A percentile compares a stretch with the other conserved stretches of the same genome.
These are phyloP conservation scores for Yarrowia osloensis DNA, from an alignment of 805 yeast species.

Conservation along the genomic window DNA sequence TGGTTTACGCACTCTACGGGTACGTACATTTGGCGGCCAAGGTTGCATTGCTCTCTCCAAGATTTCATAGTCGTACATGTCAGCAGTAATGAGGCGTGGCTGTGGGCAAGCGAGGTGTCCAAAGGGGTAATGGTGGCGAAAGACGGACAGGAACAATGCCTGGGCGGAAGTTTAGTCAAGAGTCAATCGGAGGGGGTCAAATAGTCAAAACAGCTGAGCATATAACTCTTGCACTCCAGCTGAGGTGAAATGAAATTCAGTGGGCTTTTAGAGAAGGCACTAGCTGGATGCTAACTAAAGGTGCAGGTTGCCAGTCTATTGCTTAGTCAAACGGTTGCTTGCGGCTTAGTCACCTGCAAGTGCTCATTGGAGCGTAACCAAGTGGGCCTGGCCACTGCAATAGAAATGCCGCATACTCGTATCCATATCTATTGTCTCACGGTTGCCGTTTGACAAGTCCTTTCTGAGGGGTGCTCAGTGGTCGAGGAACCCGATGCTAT, in stretches of 20 bases:
- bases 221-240: background rate
- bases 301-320: too few species aligned
- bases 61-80: background rate
- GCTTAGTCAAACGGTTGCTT: background rate
- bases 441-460: conserved; percentile 17
- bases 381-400: too few species aligned
- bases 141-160: background rate
- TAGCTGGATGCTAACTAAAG: too few species aligned
- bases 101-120: background rate
- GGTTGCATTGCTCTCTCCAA: conserved; percentile 11
- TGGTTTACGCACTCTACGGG: background rate
- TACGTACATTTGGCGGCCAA: background rate
- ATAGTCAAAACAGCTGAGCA: background rate
- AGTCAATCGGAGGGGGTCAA: too few species aligned
- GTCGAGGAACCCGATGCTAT: too few species aligned
- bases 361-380: too few species aligned
- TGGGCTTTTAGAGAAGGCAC: background rate
- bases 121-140: background rate
- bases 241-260: background rate
- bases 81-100: conserved; percentile 16
- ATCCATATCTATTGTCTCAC: conserved; percentile 1
- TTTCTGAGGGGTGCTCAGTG: conserved; percentile 13
- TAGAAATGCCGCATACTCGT: conserved; percentile 9
- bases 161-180: background rate
- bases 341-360: background rate